Base-by-base conservation (phyloP, 163 green algal species). In the Prototheca stagnorum region DNA sequence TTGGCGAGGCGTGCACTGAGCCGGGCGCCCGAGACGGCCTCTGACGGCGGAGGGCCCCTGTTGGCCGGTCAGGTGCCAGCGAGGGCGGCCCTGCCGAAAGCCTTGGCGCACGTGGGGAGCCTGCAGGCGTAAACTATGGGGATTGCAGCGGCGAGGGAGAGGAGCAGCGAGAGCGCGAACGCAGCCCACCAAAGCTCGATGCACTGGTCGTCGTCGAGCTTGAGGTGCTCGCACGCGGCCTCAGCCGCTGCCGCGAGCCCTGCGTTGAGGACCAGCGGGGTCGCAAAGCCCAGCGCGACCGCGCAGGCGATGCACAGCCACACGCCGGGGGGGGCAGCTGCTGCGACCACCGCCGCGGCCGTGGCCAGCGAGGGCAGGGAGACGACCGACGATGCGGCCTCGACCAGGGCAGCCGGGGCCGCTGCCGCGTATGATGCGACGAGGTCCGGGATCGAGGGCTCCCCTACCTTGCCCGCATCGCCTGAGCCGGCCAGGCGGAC, bases 71-170 rank as follows among this genome's bases (percentile, higher is more conserved):
- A n/a, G n/a, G n/a, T n/a, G n/a, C n/a, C n/a, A n/a, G 31, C 31
- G 31, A 12, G 11, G 31, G 11, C 31, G 31, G 31, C 31, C 31
- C 31, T 37, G 31, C 31, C 31, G 12, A 37, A 37, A 28, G 29
- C 20, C 23, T 54, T 55, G 3, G 4, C 57, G 36, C 75, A 85
- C 29, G 78, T 23, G 2, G 57, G 54, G 40, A 85, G 43, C 2
- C 40, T 49, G 55, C 75, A 86, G n/a, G 77, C 52, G 43, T 69
- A 77, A 33, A 80, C 78, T 28, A 88, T 84, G 11, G 78, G 78
- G 15, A 88, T 57, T 12, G 73, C 76, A 4, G 46, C 29, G 20
- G 25, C 44, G 19, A 54, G 37, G 27, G 40, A 43, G 35, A 42
- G 29, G n/a, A 49, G 41, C 31, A 54, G 20, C 22, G 64, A 65